Evolutionary conservation across 2,329 filamentous ascomycete genomes (phyloP).

Genomic region (Hypoxylon sp.): DNA sequence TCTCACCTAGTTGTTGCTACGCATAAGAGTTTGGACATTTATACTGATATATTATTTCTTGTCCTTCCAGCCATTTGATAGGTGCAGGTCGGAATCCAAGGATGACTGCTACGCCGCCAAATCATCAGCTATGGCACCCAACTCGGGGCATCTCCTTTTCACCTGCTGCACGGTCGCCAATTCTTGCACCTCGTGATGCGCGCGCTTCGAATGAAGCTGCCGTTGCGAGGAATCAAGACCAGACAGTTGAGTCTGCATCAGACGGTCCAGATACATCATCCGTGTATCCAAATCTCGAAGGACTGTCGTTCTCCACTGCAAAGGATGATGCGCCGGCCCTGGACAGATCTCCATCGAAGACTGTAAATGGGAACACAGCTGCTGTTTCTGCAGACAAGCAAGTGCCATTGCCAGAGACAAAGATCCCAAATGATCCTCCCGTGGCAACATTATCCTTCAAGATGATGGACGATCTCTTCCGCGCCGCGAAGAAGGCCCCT

Average conservation of each 20-base stretch:
- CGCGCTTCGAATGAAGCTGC: constrained; percentile 19
- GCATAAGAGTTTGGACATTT: constrained; percentile 17
- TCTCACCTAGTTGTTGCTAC: constrained; percentile 32
- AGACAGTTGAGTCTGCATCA: neutral
- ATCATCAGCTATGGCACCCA: constrained; percentile 51
- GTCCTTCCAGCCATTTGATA: constrained; percentile 15
- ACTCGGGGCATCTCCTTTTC: constrained; percentile 51
- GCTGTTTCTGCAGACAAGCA: constrained; percentile 30
- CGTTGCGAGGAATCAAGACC: constrained; percentile 1
- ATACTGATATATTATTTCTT: constrained; percentile 26
- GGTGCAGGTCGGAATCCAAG: constrained; percentile 16
- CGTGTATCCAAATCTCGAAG: constrained; percentile 18
- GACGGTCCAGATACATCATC: constrained; percentile 1
- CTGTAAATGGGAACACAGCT: constrained; percentile 10
- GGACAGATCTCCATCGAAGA: neutral
- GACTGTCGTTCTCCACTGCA: constrained; percentile 7
- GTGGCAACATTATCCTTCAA: constrained; percentile 58
- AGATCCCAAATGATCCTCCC: constrained; percentile 50
- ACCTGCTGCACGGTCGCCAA: constrained; percentile 33
- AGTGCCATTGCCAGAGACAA: constrained; percentile 1
- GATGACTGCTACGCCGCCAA: constrained; percentile 48
- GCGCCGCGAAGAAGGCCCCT: constrained; percentile 60
- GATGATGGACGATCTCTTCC: constrained; percentile 60
- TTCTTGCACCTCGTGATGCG: constrained; percentile 29
- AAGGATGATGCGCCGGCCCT: constrained; percentile 8